Conservation (phyloP, 2,329 filamentous ascomycete species). For the Calonectria henricotiae region DNA sequence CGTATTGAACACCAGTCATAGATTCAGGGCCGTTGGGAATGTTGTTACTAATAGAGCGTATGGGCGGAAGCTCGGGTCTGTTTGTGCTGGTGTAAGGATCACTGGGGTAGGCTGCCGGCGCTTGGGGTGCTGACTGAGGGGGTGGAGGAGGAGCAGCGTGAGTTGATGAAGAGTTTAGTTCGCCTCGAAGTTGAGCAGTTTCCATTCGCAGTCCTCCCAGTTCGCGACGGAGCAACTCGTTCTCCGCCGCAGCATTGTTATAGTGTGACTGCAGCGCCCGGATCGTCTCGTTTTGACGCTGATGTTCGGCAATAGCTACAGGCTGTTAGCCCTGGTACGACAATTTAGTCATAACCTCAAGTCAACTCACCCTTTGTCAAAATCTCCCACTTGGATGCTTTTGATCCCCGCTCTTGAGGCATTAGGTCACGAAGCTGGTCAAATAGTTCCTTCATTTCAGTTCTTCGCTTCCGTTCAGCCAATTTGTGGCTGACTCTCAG, state of each 20-base stretch:
- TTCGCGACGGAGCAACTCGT: constrained; percentile 68
- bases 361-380: constrained; percentile 81
- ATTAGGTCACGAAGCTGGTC: constrained; percentile 85
- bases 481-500: constrained; percentile 88
- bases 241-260: constrained; percentile 62
- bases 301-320: constrained; percentile 76
- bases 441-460: constrained; percentile 91
- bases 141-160: constrained; percentile 45
- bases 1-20: constrained; percentile 79
- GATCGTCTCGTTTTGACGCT: constrained; percentile 68
- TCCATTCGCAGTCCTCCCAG: constrained; percentile 66
- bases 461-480: constrained; percentile 86
- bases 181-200: constrained; percentile 64
- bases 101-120: constrained; percentile 50
- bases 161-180: constrained; percentile 53
- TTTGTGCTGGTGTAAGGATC: constrained; percentile 56
- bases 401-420: constrained; percentile 85
- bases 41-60: constrained; percentile 68
- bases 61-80: constrained; percentile 71
- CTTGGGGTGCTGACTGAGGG: constrained; percentile 46
- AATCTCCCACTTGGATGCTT: constrained; percentile 93
- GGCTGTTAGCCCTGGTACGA: constrained; percentile 35
- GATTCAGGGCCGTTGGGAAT: constrained; percentile 68
- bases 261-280: constrained; percentile 66
- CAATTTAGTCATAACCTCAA: background rate